Evolutionary conservation across 2,329 filamentous ascomycete species (phyloP).

Genomic region (Thelonectria discophora): DNA sequence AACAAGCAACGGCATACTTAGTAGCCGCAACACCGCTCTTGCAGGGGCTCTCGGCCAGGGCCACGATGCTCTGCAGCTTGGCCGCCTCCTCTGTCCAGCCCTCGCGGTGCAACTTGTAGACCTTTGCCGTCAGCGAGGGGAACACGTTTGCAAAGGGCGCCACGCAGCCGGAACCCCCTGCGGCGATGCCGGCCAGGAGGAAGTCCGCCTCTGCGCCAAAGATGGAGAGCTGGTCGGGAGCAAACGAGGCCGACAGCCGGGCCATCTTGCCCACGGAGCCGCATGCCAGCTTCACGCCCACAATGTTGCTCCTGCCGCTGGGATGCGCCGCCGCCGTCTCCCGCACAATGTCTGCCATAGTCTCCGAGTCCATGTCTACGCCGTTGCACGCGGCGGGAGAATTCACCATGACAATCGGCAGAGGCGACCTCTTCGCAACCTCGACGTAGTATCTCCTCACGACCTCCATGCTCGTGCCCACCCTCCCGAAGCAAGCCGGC

Average conservation of each 20-base stretch:
- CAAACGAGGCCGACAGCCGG: constrained; percentile 62
- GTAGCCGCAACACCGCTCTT: constrained; percentile 73
- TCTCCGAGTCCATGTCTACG: constrained; percentile 72
- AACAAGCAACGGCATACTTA: constrained; percentile 73
- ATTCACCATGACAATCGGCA: constrained; percentile 73
- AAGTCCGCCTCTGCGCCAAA: constrained; percentile 81
- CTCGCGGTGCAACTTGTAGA: constrained; percentile 69
- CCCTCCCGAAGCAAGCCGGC: constrained; percentile 71
- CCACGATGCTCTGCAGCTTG: constrained; percentile 67
- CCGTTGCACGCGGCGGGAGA: constrained; percentile 75
- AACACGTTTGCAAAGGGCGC: constrained; percentile 71
- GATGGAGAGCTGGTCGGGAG: constrained; percentile 67
- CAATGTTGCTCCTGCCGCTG: constrained; percentile 61
- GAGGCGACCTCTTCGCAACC: constrained; percentile 58
- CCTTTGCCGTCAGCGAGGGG: constrained; percentile 62
- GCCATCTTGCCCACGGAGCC: constrained; percentile 77
- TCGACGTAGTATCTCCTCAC: constrained; percentile 68
- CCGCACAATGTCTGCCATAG: constrained; percentile 51
- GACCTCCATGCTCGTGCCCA: constrained; percentile 64
- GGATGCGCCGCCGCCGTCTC: constrained; percentile 36
- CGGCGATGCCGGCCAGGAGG: constrained; percentile 66
- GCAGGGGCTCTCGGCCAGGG: constrained; percentile 70
- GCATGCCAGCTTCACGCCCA: constrained; percentile 76
- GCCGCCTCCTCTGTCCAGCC: constrained; percentile 68
- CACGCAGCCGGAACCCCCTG: constrained; percentile 68